Evolutionary conservation across 495 filamentous ascomycete genomes (phyloP).

Genomic region (Hypoxylon lenormandii): DNA sequence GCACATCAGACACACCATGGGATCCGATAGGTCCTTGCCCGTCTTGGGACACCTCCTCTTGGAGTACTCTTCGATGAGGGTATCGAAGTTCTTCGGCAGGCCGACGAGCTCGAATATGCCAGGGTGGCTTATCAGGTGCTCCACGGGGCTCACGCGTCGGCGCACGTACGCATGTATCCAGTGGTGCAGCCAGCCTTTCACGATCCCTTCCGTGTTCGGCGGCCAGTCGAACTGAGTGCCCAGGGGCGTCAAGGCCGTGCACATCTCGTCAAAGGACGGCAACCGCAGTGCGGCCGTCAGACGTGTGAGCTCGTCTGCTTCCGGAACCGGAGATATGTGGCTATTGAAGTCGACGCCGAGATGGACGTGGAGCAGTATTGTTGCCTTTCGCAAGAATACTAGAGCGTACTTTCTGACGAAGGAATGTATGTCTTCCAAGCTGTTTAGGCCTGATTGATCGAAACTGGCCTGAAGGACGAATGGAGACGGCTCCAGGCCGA

Average conservation of each 20-base stretch:
- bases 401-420: conserved; percentile 82
- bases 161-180: conserved; percentile 50
- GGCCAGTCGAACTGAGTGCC: conserved; percentile 58
- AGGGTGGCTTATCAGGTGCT: conserved; percentile 74
- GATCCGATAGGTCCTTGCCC: conserved; percentile 88
- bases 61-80: conserved; percentile 91
- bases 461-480: conserved; percentile 55
- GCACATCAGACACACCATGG: conserved; percentile 92
- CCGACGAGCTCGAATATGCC: conserved; percentile 94
- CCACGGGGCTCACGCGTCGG: conserved; percentile 8
- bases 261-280: conserved; percentile 82
- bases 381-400: conserved; percentile 87
- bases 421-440: conserved; percentile 56
- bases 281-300: conserved; percentile 79
- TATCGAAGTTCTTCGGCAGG: conserved; percentile 89
- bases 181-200: conserved; percentile 84
- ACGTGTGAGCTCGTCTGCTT: conserved; percentile 82
- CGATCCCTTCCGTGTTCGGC: conserved; percentile 52
- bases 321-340: conserved; percentile 72
- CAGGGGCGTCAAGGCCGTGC: conserved; percentile 63
- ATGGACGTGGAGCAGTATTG: conserved; percentile 85
- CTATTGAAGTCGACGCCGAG: conserved; percentile 88
- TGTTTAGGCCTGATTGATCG: conserved; percentile 58
- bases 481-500: conserved; percentile 16
- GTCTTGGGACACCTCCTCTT: conserved; percentile 85